phyloP scores from a whole-genome alignment of 352 stramenopile species.

The Phytophthora podocarpi region DNA sequence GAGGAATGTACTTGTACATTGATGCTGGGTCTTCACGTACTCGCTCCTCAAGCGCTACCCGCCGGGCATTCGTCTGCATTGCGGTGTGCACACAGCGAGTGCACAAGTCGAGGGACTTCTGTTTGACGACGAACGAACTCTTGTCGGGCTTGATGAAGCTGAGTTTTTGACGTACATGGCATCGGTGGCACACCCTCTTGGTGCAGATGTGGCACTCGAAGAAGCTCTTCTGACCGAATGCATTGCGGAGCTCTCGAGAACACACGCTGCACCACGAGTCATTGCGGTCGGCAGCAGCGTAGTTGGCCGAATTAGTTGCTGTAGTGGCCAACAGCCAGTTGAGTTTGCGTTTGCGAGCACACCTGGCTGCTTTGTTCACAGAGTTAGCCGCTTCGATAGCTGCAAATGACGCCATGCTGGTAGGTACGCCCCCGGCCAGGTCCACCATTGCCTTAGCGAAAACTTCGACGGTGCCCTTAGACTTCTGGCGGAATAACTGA shows the following conservation, averaged over 20 bases:
- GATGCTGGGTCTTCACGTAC: constrained; percentile 17
- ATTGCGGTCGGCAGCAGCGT: neutral
- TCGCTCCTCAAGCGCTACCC: constrained; percentile 36
- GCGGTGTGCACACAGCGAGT: constrained; percentile 36
- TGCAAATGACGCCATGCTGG: constrained; percentile 18
- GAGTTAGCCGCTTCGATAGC: constrained; percentile 21
- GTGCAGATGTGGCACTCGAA: constrained; percentile 35
- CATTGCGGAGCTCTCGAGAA: constrained; percentile 15
- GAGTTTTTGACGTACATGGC: constrained; percentile 34
- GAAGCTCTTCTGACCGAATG: constrained; percentile 25
- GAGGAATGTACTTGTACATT: constrained; percentile 35
- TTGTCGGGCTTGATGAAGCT: constrained; percentile 30
- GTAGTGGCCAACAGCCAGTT: constrained; percentile 35
- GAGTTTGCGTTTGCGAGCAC: constrained; percentile 34
- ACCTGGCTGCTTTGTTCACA: constrained; percentile 22
- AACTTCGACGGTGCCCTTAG: constrained; percentile 35
- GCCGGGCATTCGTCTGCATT: constrained; percentile 34
- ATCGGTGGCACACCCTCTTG: constrained; percentile 33
- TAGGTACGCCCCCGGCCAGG: constrained; percentile 19
- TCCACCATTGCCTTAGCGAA: constrained; percentile 39
- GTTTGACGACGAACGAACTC: constrained; percentile 21
- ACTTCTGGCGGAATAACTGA: constrained; percentile 41
- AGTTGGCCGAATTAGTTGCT: constrained; percentile 12
- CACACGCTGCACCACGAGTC: constrained; percentile 31
- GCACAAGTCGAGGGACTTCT: constrained; percentile 35